phyloP scores from a whole-genome alignment of 139 green algal species.

The Astrephomene gubernaculifera region DNA sequence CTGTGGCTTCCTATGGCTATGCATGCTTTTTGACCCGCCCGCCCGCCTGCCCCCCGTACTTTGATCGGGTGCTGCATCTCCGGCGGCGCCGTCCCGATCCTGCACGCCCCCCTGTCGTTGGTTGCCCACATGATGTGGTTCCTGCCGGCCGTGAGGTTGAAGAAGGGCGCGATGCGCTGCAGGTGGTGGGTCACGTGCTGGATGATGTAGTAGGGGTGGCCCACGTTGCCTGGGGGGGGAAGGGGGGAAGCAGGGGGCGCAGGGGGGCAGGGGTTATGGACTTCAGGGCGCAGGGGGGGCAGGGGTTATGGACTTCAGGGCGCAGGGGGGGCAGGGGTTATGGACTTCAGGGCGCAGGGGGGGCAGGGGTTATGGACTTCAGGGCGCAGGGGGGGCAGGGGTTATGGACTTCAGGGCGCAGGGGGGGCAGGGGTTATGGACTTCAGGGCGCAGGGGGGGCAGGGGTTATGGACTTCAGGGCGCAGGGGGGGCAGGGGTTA shows the following conservation, averaged over 20 bases:
- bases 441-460: too few relatives aligned
- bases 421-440: too few relatives aligned
- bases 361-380: background rate
- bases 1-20: too few relatives aligned
- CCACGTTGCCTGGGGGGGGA: conserved; percentile 9
- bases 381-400: too few relatives aligned
- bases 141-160: conserved; percentile 10
- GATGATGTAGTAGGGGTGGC: background rate
- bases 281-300: too few relatives aligned
- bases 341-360: background rate
- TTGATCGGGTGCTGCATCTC: conserved; percentile 40
- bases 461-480: too few relatives aligned
- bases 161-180: conserved; percentile 4
- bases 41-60: background rate
- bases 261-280: background rate
- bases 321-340: too few relatives aligned
- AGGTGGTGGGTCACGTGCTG: conserved; percentile 21
- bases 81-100: background rate
- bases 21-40: too few relatives aligned
- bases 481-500: too few relatives aligned
- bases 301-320: too few relatives aligned
- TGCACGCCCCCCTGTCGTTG: conserved; percentile 34
- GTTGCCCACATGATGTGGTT: conserved; percentile 42
- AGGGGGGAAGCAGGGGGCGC: background rate
- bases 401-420: too few relatives aligned